A percentile compares a stretch with the other conserved stretches of the same genome.
These are phyloP conservation scores for Scutellaria galericulata DNA, from an alignment of 257 asterid species.

Conservation along the genomic window DNA sequence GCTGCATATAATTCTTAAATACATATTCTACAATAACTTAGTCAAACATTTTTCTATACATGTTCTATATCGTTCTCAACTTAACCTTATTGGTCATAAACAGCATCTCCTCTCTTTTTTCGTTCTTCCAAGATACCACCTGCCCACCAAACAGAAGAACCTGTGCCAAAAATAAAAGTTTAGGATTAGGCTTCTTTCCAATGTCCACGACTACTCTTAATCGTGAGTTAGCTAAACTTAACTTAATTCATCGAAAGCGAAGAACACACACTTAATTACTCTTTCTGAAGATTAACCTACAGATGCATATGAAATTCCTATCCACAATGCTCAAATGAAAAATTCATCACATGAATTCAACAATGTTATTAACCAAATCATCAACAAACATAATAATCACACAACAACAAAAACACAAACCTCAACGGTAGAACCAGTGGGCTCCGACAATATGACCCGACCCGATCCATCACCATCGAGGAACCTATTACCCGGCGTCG, in stretches of 20 bases:
- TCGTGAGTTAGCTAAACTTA: slow-evolving; percentile 2
- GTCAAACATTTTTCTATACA: background rate
- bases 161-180: slow-evolving; percentile 42
- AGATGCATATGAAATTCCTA: slow-evolving; percentile 34
- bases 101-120: slow-evolving; percentile 72
- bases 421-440: slow-evolving; percentile 81
- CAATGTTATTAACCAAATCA: slow-evolving; percentile 18
- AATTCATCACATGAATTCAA: slow-evolving; percentile 7
- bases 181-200: slow-evolving; percentile 20
- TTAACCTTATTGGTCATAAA: slow-evolving; percentile 73
- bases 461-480: slow-evolving; percentile 63
- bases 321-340: slow-evolving; percentile 6
- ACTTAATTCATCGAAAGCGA: background rate
- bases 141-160: slow-evolving; percentile 79
- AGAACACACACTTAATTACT: background rate
- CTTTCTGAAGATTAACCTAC: background rate
- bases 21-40: slow-evolving; percentile 6
- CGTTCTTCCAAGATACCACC: slow-evolving; percentile 88
- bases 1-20: background rate
- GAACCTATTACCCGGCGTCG: slow-evolving; percentile 56
- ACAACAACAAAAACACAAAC: slow-evolving; percentile 39
- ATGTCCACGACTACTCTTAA: slow-evolving; percentile 2
- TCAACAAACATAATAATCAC: background rate
- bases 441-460: slow-evolving; percentile 67
- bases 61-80: background rate